Evolutionary conservation across 1,139 yeast genomes (phyloP), one percentile per base, ranked within the genome.

Genomic region (Meyerozyma guilliermondii): DNA sequence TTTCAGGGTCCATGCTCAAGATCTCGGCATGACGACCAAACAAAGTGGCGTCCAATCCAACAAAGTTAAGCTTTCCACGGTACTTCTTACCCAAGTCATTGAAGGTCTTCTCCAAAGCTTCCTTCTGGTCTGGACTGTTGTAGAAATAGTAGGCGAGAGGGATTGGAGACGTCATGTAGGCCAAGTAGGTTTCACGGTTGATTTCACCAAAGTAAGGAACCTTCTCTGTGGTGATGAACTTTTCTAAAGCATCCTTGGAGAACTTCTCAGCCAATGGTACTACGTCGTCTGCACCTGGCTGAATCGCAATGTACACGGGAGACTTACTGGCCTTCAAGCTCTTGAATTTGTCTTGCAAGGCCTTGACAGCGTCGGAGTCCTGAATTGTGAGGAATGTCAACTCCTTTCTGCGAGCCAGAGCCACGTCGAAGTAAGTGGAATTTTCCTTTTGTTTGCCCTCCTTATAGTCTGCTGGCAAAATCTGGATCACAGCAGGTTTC

Each of bases 81-180:
- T 76, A 71, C 60, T 78, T 69, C 67, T 83, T 82, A 54, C 91
- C 95, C 59, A 87, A 68, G 45, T 80, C 76, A 50, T 60, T 66
- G 60, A 91, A 75, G 40, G 68, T 61, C 37, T 74, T 71, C 43
- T 69, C 68, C 50, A 79, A 75, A 27, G 71, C 73, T 36, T 68
- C 78, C 62, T 83, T 80, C 68, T 87, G 83, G 52, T 81, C 91
- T 39, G 74, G 77, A 40, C 75, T 66, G 51, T 76, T 81, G 72
- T 85, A 87, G 72, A 92, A 94, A 63, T 87, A 81, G 75, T 89
- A 92, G 46, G 88, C 94, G 54, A 92, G 70, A 51, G 98, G 98
- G 43, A 81, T 56, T 38, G 81, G 77, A 42, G 89, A 71, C 46
- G 77, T 67, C 77, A 87, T 80, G 71, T 91, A 92, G 44, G 75